Evolutionary conservation across 2,329 filamentous ascomycete genomes (phyloP), one percentile per base, ranked within the genome.

Genomic region (Epichloe hybrida): DNA sequence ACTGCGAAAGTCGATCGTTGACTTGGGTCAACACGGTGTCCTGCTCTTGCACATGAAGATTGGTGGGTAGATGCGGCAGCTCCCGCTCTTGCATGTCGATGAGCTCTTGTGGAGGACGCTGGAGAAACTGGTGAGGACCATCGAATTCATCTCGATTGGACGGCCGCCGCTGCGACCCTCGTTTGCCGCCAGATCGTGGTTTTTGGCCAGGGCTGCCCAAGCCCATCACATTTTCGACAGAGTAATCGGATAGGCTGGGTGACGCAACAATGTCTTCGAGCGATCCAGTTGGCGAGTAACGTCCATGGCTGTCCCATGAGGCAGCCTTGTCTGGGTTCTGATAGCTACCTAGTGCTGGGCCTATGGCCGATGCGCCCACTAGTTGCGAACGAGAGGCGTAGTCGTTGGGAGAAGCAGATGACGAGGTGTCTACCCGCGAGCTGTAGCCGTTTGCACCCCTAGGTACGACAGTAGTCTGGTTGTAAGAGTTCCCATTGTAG

Each of bases 101-200:
- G 59, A 84, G 81, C 56, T 83, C 80, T 50, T 82, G 75, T 21
- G 83, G 75, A 38, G 86, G 87, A 44, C 81, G 79, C 56, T 86
- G 81, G 56, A 94, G 73, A 57, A 89, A 83, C 65, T 94, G 88
- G 59, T 89, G 85, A 8, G 88, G 87, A 3, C 88, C 88, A 67
- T 93, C 88, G 67, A 94, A 94, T 67, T 93, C 88, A 72, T 94
- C 88, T 54, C 88, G 78, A 69, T 90, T 90, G 41, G 84, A 87
- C 27, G 86, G 81, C 31, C 84, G 78, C 58, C 85, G 76, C 62
- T 86, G 83, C 15, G 76, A 69, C 40, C 74, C 71, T 48, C 68
- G 66, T 60, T 77, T 78, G 48, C 70, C 68, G 48, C 66, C 67
- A 41, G 64, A 62, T 59, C 75, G 77, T 52, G 67, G 64, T 57